Conservation (phyloP, 768 basidiomycete genomes). For the Suillus variegatus region DNA sequence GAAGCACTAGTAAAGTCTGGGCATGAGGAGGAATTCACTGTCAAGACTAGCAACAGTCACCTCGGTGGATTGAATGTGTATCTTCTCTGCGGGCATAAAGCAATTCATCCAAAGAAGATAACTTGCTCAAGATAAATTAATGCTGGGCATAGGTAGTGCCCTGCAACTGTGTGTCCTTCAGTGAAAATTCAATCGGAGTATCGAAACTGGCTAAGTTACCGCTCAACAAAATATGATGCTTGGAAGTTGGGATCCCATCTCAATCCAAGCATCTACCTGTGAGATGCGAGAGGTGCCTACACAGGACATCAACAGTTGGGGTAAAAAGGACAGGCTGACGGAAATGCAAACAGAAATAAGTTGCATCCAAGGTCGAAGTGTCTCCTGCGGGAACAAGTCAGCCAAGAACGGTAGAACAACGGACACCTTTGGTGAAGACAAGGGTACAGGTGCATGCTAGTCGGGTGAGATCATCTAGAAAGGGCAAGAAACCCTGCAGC, state of each 20-base stretch:
- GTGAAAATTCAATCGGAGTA: slow-evolving; percentile 52
- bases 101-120: slow-evolving; percentile 31
- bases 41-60: slow-evolving; percentile 40
- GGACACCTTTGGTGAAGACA: slow-evolving; percentile 54
- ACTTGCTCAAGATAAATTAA: slow-evolving; percentile 65
- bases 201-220: slow-evolving; percentile 50
- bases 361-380: slow-evolving; percentile 42
- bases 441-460: slow-evolving; percentile 24
- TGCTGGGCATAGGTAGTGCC: slow-evolving; percentile 60
- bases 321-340: slow-evolving; percentile 57
- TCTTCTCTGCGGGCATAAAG: slow-evolving; percentile 48
- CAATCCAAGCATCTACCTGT: slow-evolving; percentile 44
- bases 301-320: slow-evolving; percentile 45
- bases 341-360: slow-evolving; percentile 63
- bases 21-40: slow-evolving; percentile 35
- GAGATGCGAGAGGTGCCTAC: slow-evolving; percentile 26
- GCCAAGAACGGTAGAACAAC: slow-evolving; percentile 65
- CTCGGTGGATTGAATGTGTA: slow-evolving; percentile 36
- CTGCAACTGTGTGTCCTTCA: slow-evolving; percentile 56
- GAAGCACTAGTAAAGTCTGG: slow-evolving; percentile 31
- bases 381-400: slow-evolving; percentile 55
- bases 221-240: slow-evolving; percentile 27
- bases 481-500: slow-evolving; percentile 43
- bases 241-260: not conserved
- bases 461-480: too few relatives aligned